Base-by-base conservation (phyloP, 768 basidiomycete species). In the Boletus vinaceobasis region DNA sequence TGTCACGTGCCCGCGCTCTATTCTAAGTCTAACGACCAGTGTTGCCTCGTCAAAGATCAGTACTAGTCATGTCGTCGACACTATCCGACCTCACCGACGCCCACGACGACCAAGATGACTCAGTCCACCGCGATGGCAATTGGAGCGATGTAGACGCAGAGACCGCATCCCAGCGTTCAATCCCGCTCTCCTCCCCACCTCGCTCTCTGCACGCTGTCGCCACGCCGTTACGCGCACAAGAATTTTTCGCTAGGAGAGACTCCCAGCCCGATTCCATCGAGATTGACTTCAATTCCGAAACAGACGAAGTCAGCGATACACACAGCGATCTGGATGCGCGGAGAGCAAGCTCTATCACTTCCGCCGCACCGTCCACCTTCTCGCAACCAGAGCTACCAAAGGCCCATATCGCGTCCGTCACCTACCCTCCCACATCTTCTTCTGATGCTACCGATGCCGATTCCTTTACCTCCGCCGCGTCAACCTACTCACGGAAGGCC, bases 101-200 rank as follows among this genome's bases (percentile, higher is more conserved):
- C n/a, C 53, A 52, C 46, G 58, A 43, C 33, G 48, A 51, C 40
- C 43, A 43, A 32, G 39, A 57, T n/a, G 47, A 50, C 45, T 50
- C 58, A 32, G 47, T 53, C 29, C 37, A 53, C 36, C 50, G 48
- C 57, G 53, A 52, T 17, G 71, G 71, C 50, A 63, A 53, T 54
- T 79, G 79, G 52, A 79, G 78, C 63, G 79, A 82, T 58, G 77
- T 75, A 53, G 87, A 87, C 59, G 83, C 78, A 53, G 90, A 91
- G 64, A 90, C 87, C 5, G 88, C 90, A 15, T 90, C 88, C 9
- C 86, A 88, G 63, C 82, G 79, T 38, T 91, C 90, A 1, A 87
- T 91, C 48, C 80, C 88, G 23, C 82, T 91, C 39, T 84, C 83
- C 31, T 88, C 88, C 4, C 79, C 86, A 3, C 68, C 82, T 14